phyloP scores from a whole-genome alignment of 768 basidiomycete genomes.

The Lyophyllum atratum region DNA sequence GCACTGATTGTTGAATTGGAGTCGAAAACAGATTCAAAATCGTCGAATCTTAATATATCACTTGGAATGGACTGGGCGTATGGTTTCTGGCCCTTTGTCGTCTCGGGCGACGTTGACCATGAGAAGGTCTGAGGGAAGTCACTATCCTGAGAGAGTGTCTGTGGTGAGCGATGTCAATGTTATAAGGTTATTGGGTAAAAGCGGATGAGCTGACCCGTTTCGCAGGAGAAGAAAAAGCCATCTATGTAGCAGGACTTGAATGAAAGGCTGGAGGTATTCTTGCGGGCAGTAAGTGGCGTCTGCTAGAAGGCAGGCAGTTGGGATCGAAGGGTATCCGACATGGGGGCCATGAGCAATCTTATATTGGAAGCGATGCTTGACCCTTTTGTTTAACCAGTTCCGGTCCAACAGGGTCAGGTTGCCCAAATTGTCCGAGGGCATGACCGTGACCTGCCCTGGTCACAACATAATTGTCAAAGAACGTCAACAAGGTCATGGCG shows the following conservation, averaged over 20 bases:
- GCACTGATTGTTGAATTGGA: conserved; percentile 9
- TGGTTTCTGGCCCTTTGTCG: conserved; percentile 18
- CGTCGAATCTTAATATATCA: conserved; percentile 24
- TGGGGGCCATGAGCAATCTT: not conserved
- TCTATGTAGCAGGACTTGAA: not conserved
- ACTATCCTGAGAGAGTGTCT: conserved; percentile 21
- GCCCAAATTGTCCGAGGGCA: conserved; percentile 5
- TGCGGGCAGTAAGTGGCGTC: not conserved
- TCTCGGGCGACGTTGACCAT: conserved; percentile 27
- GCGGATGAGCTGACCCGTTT: conserved; percentile 4
- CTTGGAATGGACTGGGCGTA: conserved; percentile 26
- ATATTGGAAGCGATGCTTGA: conserved; percentile 9
- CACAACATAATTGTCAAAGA: conserved; percentile 8
- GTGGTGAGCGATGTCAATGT: not conserved
- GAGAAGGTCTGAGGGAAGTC: conserved; percentile 31
- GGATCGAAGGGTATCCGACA: not conserved
- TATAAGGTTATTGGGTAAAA: not conserved
- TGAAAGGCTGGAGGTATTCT: not conserved
- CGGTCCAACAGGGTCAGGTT: not conserved
- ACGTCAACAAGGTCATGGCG: too few species aligned
- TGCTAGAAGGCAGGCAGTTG: not conserved
- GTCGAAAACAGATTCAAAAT: conserved; percentile 15
- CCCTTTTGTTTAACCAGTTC: conserved; percentile 11
- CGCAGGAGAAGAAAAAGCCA: conserved; percentile 1
- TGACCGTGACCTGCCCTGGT: conserved; percentile 16